Evolutionary conservation across 352 stramenopile genomes (phyloP), one percentile per base, ranked within the genome.

Genomic region (Pythium insidiosum): DNA sequence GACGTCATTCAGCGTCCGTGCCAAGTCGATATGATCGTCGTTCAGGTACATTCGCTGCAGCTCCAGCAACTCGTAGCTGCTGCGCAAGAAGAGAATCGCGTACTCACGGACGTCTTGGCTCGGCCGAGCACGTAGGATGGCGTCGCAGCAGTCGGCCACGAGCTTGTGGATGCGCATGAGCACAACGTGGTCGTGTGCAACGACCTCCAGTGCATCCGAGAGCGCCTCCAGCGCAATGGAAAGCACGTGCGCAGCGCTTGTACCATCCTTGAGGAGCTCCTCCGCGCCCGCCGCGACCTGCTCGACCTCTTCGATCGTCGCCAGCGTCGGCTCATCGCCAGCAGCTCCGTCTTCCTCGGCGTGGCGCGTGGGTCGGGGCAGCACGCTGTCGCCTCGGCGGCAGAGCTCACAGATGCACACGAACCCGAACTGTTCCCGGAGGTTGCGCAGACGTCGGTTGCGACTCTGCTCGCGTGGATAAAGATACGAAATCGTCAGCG

Each of bases 401-500:
- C 81, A 94, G 3, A 94, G 60, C 9, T 55, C 43, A 45, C 81
- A 94, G 2, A 38, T 51, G 43, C 81, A 94, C 13, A 82, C 68
- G 56, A 98, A 98, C 5, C 86, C 77, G 63, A 97, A 96, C 57
- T 98, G 92, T 22, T 96, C 73, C 43, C 68, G 84, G 25, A 98
- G 56, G 59, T 93, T 81, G 37, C 66, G 61, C 49, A 83, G 74
- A 21, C 89, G 59, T 13, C 68, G 81, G 25, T 83, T 69, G 36
- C 88, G 84, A 40, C 79, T 92, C 52, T 96, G 73, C 49, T 97
- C 83, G 7, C 84, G 70, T 23, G 89, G 88, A 49, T 95, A 91
- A 21, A 97, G 56, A 51, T 98, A 98, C 43, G 88, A 96, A 31
- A 98, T 95, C 12, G 87, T 96, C 40, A 98, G 76, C 41, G 82